phyloP scores from a whole-genome alignment of 352 stramenopile genomes.

The Peronospora farinosa region DNA sequence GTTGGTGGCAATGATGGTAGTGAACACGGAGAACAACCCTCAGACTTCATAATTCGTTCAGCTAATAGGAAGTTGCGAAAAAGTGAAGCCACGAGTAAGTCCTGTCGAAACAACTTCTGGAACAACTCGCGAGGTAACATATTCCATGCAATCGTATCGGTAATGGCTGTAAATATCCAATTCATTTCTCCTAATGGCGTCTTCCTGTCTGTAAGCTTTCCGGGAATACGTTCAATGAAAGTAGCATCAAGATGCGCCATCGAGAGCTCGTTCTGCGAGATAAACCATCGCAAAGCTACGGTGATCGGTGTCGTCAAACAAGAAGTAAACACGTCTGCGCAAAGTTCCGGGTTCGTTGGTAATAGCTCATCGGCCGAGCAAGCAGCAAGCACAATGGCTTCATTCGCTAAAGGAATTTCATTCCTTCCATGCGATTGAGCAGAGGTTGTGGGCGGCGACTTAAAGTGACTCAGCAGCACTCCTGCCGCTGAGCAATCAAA shows the following conservation, averaged over 20 bases:
- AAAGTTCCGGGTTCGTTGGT: constrained; percentile 94
- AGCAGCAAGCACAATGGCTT: constrained; percentile 96
- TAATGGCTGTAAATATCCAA: constrained; percentile 99
- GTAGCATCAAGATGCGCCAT: constrained; percentile 82
- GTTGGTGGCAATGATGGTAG: constrained; percentile 92
- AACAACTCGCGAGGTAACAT: constrained; percentile 94
- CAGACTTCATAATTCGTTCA: constrained; percentile 93
- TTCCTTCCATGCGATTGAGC: constrained; percentile 19
- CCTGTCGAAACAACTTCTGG: constrained; percentile 98
- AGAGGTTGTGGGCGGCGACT: constrained; percentile 26
- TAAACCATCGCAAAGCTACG: constrained; percentile 97
- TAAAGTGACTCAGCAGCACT: constrained; percentile 93
- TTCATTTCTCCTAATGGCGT: constrained; percentile 96
- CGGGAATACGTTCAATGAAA: constrained; percentile 84
- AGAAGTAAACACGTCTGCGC: constrained; percentile 98
- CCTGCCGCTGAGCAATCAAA: constrained; percentile 97
- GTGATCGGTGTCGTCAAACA: constrained; percentile 99
- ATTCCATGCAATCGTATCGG: constrained; percentile 99
- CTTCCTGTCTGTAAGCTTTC: constrained; percentile 92
- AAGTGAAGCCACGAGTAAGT: constrained; percentile 96
- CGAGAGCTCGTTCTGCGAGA: constrained; percentile 88
- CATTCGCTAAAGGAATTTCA: constrained; percentile 34
- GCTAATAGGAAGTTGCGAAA: constrained; percentile 98
- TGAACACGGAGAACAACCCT: constrained; percentile 83
- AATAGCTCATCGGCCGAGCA: constrained; percentile 93